These are phyloP conservation scores for Plasmopara viticola DNA, from an alignment of 352 stramenopile species.

Conservation along the genomic window DNA sequence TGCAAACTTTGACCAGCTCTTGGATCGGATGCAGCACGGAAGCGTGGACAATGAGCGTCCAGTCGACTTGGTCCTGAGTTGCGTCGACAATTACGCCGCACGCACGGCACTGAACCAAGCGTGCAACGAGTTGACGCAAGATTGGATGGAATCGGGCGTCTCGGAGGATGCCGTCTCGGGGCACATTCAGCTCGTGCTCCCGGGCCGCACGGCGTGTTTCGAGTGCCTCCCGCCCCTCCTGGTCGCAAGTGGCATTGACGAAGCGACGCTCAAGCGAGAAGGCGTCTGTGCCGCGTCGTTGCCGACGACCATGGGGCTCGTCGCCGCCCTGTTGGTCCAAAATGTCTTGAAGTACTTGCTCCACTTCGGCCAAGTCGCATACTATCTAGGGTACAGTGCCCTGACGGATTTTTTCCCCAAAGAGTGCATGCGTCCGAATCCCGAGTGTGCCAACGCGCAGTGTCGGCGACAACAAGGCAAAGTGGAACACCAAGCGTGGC, in stretches of 20 bases:
- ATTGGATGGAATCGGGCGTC: conserved; percentile 88
- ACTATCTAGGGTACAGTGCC: conserved; percentile 84
- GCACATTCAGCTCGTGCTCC: conserved; percentile 85
- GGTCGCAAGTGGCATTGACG: conserved; percentile 79
- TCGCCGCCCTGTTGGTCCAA: conserved; percentile 82
- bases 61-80: conserved; percentile 83
- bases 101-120: conserved; percentile 84
- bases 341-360: conserved; percentile 87
- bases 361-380: conserved; percentile 80
- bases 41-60: conserved; percentile 45
- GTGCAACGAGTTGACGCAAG: conserved; percentile 81
- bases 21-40: conserved; percentile 70
- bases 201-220: conserved; percentile 83
- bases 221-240: conserved; percentile 85
- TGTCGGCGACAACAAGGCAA: conserved; percentile 66
- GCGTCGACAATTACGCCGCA: conserved; percentile 88
- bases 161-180: conserved; percentile 87
- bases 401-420: conserved; percentile 86
- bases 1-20: conserved; percentile 76
- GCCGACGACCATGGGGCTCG: conserved; percentile 86
- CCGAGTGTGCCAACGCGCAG: conserved; percentile 72
- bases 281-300: conserved; percentile 85
- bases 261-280: conserved; percentile 83
- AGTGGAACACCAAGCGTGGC: conserved; percentile 42
- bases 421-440: conserved; percentile 76